Percentiles rank a stretch among this genome's conserved stretches.
Conservation (phyloP, 331 rosid genomes). For the Telfairia occidentalis region DNA sequence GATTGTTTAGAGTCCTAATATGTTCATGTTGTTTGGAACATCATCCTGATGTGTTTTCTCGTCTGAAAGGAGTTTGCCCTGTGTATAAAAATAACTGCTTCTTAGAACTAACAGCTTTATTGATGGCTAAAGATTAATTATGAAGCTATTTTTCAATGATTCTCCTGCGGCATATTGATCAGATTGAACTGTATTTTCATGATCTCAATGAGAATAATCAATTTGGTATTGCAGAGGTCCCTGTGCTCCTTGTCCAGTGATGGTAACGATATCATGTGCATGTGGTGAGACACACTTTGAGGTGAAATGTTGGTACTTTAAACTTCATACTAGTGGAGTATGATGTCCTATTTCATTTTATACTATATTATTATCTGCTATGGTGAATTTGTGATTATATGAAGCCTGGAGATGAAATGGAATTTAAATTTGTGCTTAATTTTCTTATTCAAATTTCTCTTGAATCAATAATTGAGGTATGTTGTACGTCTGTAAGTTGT, state of each 20-base stretch:
- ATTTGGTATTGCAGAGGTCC: conserved; percentile 67
- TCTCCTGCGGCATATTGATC: not conserved
- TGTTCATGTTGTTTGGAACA: not conserved
- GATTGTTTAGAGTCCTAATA: not conserved
- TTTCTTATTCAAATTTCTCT: not conserved
- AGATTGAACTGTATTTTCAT: not conserved
- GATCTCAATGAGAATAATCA: not conserved
- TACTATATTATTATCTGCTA: not conserved
- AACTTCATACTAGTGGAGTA: not conserved
- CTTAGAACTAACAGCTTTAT: not conserved
- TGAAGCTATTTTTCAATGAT: not conserved
- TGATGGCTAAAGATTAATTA: not conserved
- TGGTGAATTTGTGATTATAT: not conserved
- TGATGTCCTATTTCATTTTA: not conserved
- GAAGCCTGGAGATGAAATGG: not conserved
- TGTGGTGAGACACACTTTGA: conserved; percentile 88
- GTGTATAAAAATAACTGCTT: not conserved
- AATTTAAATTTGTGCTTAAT: not conserved
- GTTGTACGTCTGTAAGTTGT: not conserved
- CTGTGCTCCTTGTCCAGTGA: conserved; percentile 95
- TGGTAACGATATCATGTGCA: conserved; percentile 84
- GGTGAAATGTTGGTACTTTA: conserved; percentile 37
- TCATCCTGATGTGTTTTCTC: not conserved
- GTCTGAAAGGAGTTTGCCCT: not conserved
- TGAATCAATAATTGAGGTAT: not conserved